Conservation (phyloP, 1,284 basidiomycete genomes). For the Sanguinoderma infundibulare region DNA sequence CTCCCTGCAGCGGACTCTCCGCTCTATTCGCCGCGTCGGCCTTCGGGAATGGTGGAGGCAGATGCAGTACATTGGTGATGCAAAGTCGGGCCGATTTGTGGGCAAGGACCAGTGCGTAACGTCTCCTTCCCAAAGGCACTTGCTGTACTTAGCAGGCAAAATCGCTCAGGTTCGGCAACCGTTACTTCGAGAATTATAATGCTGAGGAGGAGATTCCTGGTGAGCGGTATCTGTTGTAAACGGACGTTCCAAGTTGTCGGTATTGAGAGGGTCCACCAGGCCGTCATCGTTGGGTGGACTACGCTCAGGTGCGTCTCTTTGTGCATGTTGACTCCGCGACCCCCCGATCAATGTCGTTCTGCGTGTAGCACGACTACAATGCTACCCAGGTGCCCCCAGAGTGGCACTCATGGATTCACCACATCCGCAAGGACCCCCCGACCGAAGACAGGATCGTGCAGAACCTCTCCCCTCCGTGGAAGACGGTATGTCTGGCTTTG, state of each 20-base stretch:
- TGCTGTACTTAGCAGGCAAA: not conserved
- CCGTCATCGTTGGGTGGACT: slow-evolving; percentile 95
- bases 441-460: slow-evolving; percentile 75
- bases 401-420: slow-evolving; percentile 95
- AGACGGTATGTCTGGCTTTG: slow-evolving; percentile 62
- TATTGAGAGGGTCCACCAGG: slow-evolving; percentile 49
- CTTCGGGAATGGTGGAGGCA: slow-evolving; percentile 85
- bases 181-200: slow-evolving; percentile 90
- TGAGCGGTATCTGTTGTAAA: slow-evolving; percentile 37
- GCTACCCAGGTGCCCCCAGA: slow-evolving; percentile 90
- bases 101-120: slow-evolving; percentile 81
- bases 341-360: not conserved
- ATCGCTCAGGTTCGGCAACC: slow-evolving; percentile 80
- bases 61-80: slow-evolving; percentile 90
- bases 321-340: not conserved
- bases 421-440: slow-evolving; percentile 86
- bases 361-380: slow-evolving; percentile 77
- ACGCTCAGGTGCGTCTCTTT: slow-evolving; percentile 64
- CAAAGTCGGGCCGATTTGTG: slow-evolving; percentile 80
- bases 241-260: not conserved
- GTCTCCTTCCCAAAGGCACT: not conserved
- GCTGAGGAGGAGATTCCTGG: slow-evolving; percentile 86
- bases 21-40: slow-evolving; percentile 76
- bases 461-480: slow-evolving; percentile 76
- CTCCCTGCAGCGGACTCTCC: slow-evolving; percentile 77